Conservation (phyloP, 2,329 filamentous ascomycete genomes). For the Verticillium albo-atrum region DNA sequence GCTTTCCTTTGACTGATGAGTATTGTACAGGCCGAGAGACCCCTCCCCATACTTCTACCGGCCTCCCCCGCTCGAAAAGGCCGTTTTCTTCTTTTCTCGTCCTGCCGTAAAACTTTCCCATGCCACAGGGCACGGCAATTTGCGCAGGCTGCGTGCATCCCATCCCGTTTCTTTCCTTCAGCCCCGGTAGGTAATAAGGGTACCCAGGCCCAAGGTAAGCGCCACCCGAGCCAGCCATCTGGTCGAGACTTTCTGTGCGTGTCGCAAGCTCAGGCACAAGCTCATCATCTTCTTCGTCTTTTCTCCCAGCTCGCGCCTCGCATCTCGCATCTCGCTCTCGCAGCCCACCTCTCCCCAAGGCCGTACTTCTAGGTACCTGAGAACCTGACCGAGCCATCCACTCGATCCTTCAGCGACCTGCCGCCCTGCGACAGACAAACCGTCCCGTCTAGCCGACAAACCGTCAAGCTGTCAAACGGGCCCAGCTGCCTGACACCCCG, state of each 20-base stretch:
- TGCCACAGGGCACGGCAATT: background rate
- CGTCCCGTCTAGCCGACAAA: background rate
- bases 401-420: background rate
- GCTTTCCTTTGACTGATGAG: background rate
- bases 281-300: background rate
- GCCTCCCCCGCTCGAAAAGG: background rate
- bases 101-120: background rate
- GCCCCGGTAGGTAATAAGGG: background rate
- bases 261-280: background rate
- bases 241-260: no score
- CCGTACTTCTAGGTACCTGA: no score
- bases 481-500: background rate
- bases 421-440: background rate
- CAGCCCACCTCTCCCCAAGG: no score
- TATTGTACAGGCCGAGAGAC: background rate
- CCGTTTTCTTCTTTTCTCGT: background rate
- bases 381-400: background rate
- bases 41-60: background rate
- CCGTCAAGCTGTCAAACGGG: background rate
- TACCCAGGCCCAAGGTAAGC: background rate
- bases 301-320: no score
- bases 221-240: background rate
- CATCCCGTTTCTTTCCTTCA: background rate
- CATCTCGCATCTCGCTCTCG: no score
- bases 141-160: background rate